Percentiles rank a stretch among this genome's conserved stretches.
Evolutionary conservation across 495 filamentous ascomycete species (phyloP).

Genomic region (Cudoniella acicularis): DNA sequence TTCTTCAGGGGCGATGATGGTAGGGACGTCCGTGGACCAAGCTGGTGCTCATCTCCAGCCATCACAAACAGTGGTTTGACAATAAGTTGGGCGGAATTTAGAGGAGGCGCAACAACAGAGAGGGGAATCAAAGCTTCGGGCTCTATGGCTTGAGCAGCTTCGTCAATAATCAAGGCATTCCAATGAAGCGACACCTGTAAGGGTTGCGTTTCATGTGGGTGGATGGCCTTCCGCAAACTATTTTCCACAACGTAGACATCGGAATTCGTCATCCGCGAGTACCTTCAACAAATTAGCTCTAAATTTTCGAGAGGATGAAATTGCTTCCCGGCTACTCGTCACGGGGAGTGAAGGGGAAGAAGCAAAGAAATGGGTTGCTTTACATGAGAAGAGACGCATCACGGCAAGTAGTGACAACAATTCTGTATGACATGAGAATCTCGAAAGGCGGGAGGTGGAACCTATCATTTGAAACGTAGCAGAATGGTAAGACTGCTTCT

Average conservation of each 20-base stretch:
- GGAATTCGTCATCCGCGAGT: conserved; percentile 43
- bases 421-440: conserved; percentile 44
- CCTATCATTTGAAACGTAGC: conserved; percentile 36
- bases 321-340: no score
- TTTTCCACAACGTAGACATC: conserved; percentile 28
- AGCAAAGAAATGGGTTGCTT: no score
- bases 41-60: conserved; percentile 54
- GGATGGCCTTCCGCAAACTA: conserved; percentile 8
- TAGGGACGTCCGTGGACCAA: conserved; percentile 45
- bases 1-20: conserved; percentile 35
- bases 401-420: conserved; percentile 48
- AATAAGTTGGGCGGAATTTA: conserved; percentile 20
- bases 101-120: conserved; percentile 46
- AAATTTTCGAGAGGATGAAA: no score
- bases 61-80: conserved; percentile 46
- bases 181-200: conserved; percentile 39
- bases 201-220: conserved; percentile 14
- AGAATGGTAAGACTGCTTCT: conserved; percentile 41
- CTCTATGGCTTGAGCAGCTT: conserved; percentile 56
- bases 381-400: conserved; percentile 47
- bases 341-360: no score
- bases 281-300: no score
- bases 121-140: conserved; percentile 47
- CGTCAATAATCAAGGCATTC: conserved; percentile 51
- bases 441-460: conserved; percentile 47